Evolutionary conservation across 2,329 filamentous ascomycete species (phyloP), one percentile per base, ranked within the genome.

Genomic region (Pseudogymnoascus destructans): DNA sequence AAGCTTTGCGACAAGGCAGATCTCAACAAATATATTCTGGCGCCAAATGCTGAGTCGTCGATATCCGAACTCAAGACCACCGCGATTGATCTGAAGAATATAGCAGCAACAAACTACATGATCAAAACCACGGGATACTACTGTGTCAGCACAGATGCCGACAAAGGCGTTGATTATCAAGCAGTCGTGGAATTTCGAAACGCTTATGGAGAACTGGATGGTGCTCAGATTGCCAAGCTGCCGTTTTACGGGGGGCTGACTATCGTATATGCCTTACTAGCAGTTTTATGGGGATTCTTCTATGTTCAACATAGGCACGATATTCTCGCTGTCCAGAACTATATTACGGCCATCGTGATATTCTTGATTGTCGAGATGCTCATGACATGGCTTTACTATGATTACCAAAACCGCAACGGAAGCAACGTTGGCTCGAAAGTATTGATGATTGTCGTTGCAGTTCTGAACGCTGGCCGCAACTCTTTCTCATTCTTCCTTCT

Each of bases 311-410:
- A 98, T 71, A 81, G 92, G 60, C 82, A 87, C 67, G 93, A 98
- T 71, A 97, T 98, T 62, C 75, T 98, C 68, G 86, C 95, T 13
- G 93, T 98, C 1, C 93, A 98, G 72, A 98, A 98, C 71, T 98
- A 98, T 72, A 97, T 98, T 66, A 98, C 93, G 0, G 92, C 93
- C 8, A 98, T 97, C 61, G 77, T 98, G 55, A 82, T 93, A 57
- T 98, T 98, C 74, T 75, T 98, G 42, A 89, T 97, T 13, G 74
- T 97, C 13, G 93, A 98, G 71, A 95, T 97, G 84, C 77, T 97
- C 68, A 91, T 97, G 81, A 98, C 93, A 1, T 98, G 93, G 93
- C 90, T 89, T 42, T 98, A 95, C 75, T 98, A 97, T 71, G 93
- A 98, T 73, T 97, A 88, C 70, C 83, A 95, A 69, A 98, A 98